Percentiles rank a stretch among this genome's conserved stretches.
Evolutionary conservation across 768 basidiomycete species (phyloP).

Genomic region (Filobasidium floriforme): DNA sequence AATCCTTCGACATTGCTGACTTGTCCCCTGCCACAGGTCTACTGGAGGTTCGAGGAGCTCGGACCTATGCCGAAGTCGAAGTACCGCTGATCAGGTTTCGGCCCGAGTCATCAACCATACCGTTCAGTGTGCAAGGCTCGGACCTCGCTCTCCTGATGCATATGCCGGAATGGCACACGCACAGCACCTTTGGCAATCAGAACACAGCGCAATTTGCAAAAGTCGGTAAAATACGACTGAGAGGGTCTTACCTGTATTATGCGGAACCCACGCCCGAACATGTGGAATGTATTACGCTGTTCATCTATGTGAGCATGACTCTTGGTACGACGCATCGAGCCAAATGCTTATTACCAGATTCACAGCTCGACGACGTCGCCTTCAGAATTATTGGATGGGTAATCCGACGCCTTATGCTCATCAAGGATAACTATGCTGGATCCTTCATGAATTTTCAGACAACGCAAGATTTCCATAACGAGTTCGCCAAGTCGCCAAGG

Average conservation of each 20-base stretch:
- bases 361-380: constrained; percentile 52
- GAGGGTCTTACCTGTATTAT: constrained; percentile 69
- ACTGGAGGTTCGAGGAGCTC: constrained; percentile 58
- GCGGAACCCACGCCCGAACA: constrained; percentile 60
- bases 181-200: constrained; percentile 57
- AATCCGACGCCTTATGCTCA: constrained; percentile 74
- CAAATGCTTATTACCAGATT: constrained; percentile 11
- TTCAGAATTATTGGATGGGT: constrained; percentile 80
- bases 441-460: constrained; percentile 88
- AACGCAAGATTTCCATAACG: constrained; percentile 72
- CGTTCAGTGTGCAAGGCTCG: constrained; percentile 59
- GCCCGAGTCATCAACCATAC: constrained; percentile 60
- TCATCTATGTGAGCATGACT: constrained; percentile 48
- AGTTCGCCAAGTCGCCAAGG: constrained; percentile 52
- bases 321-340: not conserved
- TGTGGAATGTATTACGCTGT: constrained; percentile 60
- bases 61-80: constrained; percentile 51
- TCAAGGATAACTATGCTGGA: constrained; percentile 91
- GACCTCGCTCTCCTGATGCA: constrained; percentile 57
- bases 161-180: constrained; percentile 77
- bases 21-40: constrained; percentile 54
- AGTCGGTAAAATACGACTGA: constrained; percentile 53
- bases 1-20: constrained; percentile 13
- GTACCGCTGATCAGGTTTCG: constrained; percentile 68
- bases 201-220: constrained; percentile 60